Evolutionary conservation across 2,329 filamentous ascomycete genomes (phyloP).

Genomic region (Truncatella angustata): DNA sequence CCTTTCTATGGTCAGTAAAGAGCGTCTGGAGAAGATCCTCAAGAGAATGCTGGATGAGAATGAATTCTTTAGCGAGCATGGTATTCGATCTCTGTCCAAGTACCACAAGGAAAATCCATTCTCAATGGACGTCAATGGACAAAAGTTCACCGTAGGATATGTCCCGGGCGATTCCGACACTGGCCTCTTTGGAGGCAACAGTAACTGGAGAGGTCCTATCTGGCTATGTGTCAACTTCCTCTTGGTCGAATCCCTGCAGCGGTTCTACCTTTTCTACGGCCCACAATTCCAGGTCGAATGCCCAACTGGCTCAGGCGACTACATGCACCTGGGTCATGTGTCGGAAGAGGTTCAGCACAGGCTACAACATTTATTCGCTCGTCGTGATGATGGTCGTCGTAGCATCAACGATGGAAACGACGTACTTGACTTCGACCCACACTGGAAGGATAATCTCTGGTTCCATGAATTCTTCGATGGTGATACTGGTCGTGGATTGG

Average conservation of each 20-base stretch:
- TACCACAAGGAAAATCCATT: slow-evolving; percentile 87
- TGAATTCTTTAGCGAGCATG: slow-evolving; percentile 87
- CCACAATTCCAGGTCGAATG: slow-evolving; percentile 87
- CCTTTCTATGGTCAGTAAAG: slow-evolving; percentile 87
- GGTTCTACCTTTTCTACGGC: slow-evolving; percentile 96
- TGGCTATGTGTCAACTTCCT: slow-evolving; percentile 97
- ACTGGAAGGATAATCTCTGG: slow-evolving; percentile 94
- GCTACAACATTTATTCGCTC: slow-evolving; percentile 85
- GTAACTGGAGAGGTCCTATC: slow-evolving; percentile 94
- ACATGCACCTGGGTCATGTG: slow-evolving; percentile 93
- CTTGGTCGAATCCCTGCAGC: slow-evolving; percentile 87
- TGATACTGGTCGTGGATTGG: slow-evolving; percentile 82
- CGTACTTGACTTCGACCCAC: slow-evolving; percentile 81
- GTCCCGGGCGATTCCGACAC: slow-evolving; percentile 96
- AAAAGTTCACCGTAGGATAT: slow-evolving; percentile 84
- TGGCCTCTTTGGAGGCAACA: slow-evolving; percentile 93
- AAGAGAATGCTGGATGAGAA: slow-evolving; percentile 90
- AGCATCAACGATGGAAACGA: slow-evolving; percentile 86
- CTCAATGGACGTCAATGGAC: slow-evolving; percentile 93
- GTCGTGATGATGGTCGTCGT: slow-evolving; percentile 79
- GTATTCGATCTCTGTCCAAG: slow-evolving; percentile 89
- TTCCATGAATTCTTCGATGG: slow-evolving; percentile 98
- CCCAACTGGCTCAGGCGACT: slow-evolving; percentile 87
- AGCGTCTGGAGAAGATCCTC: slow-evolving; percentile 85
- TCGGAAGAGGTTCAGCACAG: slow-evolving; percentile 94